phyloP scores from a whole-genome alignment of 192 early-diverging fungal genomes.

The Podila minutissima region DNA sequence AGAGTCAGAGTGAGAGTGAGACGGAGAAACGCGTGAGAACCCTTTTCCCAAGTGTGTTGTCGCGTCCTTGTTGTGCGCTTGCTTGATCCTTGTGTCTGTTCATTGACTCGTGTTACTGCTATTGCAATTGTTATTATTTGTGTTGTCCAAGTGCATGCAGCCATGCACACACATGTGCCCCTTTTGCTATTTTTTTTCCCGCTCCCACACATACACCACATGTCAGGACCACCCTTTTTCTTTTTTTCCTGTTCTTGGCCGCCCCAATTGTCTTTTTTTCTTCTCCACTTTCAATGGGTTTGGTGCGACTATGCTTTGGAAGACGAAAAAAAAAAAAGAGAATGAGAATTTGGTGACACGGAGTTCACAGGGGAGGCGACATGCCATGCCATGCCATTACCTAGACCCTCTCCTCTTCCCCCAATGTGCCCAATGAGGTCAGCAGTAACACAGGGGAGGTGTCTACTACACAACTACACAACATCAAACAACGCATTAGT shows the following conservation, averaged over 20 bases:
- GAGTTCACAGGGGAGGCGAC: no score
- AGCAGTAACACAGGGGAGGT: constrained; percentile 3
- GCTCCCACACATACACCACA: background rate
- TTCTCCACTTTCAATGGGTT: background rate
- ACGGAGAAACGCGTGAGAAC: no score
- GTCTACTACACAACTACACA: background rate
- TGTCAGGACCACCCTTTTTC: background rate
- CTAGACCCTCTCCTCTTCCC: no score
- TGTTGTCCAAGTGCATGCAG: no score
- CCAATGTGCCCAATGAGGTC: background rate
- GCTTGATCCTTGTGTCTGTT: background rate
- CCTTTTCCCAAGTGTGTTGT: no score
- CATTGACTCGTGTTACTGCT: background rate
- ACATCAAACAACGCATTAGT: no score
- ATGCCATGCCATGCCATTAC: no score
- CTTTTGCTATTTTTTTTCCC: background rate
- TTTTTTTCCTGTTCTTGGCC: background rate
- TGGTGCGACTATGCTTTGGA: background rate
- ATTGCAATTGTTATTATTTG: background rate
- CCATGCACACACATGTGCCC: background rate
- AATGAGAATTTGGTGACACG: no score
- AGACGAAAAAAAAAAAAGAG: background rate
- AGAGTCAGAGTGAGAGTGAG: no score
- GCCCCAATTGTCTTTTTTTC: background rate
- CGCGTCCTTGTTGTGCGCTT: no score